Evolutionary conservation across 2,329 filamentous ascomycete species (phyloP).

Genomic region (Lachnellula cervina): DNA sequence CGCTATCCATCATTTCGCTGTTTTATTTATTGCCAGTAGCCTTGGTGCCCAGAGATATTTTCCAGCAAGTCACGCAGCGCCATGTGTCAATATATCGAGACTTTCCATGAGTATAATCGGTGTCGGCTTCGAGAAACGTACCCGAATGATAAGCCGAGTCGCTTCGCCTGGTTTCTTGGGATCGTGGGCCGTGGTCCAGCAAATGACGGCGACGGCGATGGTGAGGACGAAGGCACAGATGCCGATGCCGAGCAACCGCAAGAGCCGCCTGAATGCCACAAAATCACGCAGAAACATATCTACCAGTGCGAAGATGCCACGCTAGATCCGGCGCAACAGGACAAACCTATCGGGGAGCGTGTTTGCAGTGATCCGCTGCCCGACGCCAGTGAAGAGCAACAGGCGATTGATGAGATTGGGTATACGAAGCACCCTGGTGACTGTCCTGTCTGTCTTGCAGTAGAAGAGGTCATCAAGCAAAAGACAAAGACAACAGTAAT

Average conservation of each 20-base stretch:
- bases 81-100: slow-evolving; percentile 2
- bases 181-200: neutral
- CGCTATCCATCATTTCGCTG: neutral
- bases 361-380: neutral
- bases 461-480: neutral
- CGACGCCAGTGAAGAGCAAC: neutral
- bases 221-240: neutral
- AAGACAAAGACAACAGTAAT: neutral
- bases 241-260: too few species aligned
- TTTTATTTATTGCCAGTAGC: neutral
- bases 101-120: neutral
- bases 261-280: too few species aligned
- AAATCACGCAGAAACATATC: too few species aligned
- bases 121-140: neutral
- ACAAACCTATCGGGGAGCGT: too few species aligned
- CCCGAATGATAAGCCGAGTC: neutral
- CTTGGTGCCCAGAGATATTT: neutral
- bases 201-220: neutral
- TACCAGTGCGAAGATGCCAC: too few species aligned
- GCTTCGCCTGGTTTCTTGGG: neutral
- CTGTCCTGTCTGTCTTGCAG: neutral
- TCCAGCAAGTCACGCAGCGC: neutral
- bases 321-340: too few species aligned
- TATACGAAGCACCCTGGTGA: neutral
- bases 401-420: neutral